Percentiles rank a stretch among this genome's conserved stretches.
These are phyloP conservation scores for Phytopythium kandeliae DNA, from an alignment of 352 stramenopile genomes.

Conservation along the genomic window DNA sequence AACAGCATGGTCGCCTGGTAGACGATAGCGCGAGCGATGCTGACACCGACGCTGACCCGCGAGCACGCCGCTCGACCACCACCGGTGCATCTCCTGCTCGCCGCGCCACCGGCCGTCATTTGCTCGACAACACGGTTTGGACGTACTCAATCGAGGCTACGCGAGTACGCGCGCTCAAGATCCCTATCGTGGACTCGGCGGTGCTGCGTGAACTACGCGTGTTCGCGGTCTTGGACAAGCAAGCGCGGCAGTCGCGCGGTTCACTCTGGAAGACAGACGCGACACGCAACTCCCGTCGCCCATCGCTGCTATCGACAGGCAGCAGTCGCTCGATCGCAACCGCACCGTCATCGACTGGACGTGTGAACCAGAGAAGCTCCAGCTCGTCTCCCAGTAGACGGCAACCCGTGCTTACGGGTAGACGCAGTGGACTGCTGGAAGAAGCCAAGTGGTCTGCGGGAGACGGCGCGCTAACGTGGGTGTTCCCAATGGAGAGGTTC, in stretches of 20 bases:
- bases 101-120: slow-evolving; percentile 10
- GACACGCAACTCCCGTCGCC: neutral
- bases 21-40: neutral
- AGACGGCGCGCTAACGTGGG: slow-evolving; percentile 53
- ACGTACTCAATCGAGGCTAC: slow-evolving; percentile 32
- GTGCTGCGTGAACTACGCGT: slow-evolving; percentile 48
- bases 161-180: slow-evolving; percentile 37
- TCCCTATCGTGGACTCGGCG: slow-evolving; percentile 27
- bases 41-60: neutral
- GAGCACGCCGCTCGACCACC: neutral
- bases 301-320: neutral
- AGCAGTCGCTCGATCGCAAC: slow-evolving; percentile 2
- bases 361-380: neutral
- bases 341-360: neutral
- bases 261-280: slow-evolving; percentile 50
- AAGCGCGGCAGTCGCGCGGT: slow-evolving; percentile 38
- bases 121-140: slow-evolving; percentile 43
- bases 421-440: slow-evolving; percentile 40
- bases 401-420: neutral
- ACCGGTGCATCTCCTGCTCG: neutral
- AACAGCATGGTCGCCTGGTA: neutral
- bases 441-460: slow-evolving; percentile 44
- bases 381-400: neutral
- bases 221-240: slow-evolving; percentile 49
- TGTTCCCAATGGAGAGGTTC: slow-evolving; percentile 52